These are phyloP conservation scores for Lipomyces oligophaga DNA, from an alignment of 805 yeast genomes.

Conservation along the genomic window DNA sequence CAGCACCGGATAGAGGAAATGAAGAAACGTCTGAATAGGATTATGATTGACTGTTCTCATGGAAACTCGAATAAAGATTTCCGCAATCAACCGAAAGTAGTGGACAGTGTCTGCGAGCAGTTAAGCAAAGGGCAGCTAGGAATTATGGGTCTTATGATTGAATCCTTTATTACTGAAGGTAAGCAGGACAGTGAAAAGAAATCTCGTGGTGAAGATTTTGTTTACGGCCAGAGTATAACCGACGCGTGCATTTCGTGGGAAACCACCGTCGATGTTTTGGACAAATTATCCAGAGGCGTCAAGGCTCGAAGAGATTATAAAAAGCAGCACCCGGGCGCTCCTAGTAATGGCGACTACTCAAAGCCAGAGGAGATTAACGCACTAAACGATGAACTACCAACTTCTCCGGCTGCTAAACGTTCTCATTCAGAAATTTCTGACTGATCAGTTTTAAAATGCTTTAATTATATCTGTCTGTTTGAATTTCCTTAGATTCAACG, in stretches of 20 bases:
- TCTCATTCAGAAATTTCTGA: neutral
- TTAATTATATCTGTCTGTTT: too few relatives aligned
- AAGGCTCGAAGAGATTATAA: slow-evolving; percentile 56
- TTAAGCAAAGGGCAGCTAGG: slow-evolving; percentile 65
- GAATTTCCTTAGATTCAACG: too few relatives aligned
- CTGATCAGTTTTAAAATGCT: neutral
- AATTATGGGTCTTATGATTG: slow-evolving; percentile 95
- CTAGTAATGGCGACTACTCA: slow-evolving; percentile 21
- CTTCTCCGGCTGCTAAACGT: neutral
- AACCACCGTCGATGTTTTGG: slow-evolving; percentile 68
- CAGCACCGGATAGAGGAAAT: slow-evolving; percentile 32
- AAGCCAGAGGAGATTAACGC: slow-evolving; percentile 7
- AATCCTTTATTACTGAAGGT: slow-evolving; percentile 86
- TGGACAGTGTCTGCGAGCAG: slow-evolving; percentile 73
- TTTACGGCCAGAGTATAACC: slow-evolving; percentile 94
- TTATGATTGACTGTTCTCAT: slow-evolving; percentile 97
- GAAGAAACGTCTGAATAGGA: slow-evolving; percentile 48
- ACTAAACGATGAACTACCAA: slow-evolving; percentile 4
- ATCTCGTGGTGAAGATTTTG: slow-evolving; percentile 63
- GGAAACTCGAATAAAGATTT: slow-evolving; percentile 91
- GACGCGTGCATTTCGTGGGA: slow-evolving; percentile 96
- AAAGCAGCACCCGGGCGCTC: slow-evolving; percentile 10
- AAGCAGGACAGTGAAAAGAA: slow-evolving; percentile 57
- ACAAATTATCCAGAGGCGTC: slow-evolving; percentile 72
- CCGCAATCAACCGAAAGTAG: slow-evolving; percentile 89